A percentile compares a stretch with the other conserved stretches of the same genome.
These are phyloP conservation scores for Colletotrichum australisinense DNA, from an alignment of 2,329 filamentous ascomycete species.

Conservation along the genomic window DNA sequence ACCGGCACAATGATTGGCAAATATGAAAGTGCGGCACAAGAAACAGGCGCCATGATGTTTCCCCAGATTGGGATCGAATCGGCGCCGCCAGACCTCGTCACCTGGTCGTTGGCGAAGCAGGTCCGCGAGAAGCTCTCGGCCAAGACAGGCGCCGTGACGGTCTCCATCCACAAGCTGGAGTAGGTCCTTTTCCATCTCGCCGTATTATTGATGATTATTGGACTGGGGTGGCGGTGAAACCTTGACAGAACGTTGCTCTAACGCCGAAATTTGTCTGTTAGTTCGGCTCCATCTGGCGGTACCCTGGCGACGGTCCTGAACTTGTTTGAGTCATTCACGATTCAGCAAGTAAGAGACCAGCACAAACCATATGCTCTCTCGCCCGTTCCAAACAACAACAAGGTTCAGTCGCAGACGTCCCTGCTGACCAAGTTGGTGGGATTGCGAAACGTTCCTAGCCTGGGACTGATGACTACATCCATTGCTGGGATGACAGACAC, in stretches of 20 bases:
- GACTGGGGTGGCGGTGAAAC: background rate
- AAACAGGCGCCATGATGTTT: slow-evolving; percentile 68
- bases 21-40: slow-evolving; percentile 64
- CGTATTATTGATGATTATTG: background rate
- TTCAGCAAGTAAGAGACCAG: slow-evolving; percentile 59
- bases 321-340: slow-evolving; percentile 63
- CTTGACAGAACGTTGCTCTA: slow-evolving; percentile 10
- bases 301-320: slow-evolving; percentile 75
- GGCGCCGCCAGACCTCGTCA: slow-evolving; percentile 68
- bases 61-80: slow-evolving; percentile 73
- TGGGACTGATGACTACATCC: slow-evolving; percentile 68
- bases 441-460: slow-evolving; percentile 57
- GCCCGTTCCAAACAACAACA: slow-evolving; percentile 60
- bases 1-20: slow-evolving; percentile 70
- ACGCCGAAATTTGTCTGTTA: slow-evolving; percentile 41
- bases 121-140: slow-evolving; percentile 62
- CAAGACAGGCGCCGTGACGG: slow-evolving; percentile 63
- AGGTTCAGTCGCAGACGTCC: slow-evolving; percentile 43
- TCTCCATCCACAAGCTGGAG: slow-evolving; percentile 59
- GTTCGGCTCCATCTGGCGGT: slow-evolving; percentile 69
- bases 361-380: slow-evolving; percentile 67
- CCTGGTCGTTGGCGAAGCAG: slow-evolving; percentile 63
- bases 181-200: slow-evolving; percentile 39
- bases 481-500: slow-evolving; percentile 61
- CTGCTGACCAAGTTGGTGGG: slow-evolving; percentile 62